A percentile compares a stretch with the other conserved stretches of the same genome.
Conservation (phyloP, 2,329 filamentous ascomycete genomes). For the Didymella lethalis region DNA sequence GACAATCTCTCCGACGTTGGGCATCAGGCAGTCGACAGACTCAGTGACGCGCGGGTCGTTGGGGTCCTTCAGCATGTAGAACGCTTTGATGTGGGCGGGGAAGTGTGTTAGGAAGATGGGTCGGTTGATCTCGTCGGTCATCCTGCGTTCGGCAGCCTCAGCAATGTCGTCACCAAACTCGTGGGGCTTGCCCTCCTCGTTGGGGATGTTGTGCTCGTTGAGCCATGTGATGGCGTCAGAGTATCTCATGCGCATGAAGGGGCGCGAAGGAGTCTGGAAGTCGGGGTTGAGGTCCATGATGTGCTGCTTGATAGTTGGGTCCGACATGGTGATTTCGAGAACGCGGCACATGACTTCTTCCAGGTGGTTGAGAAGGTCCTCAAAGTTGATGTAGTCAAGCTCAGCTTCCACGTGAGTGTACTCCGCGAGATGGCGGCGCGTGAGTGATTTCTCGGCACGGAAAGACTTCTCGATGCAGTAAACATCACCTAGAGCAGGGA, state of each 20-base stretch:
- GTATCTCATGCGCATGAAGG: conserved; percentile 96
- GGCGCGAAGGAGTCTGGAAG: conserved; percentile 81
- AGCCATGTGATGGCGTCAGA: conserved; percentile 94
- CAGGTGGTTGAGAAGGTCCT: conserved; percentile 85
- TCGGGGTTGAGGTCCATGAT: conserved; percentile 90
- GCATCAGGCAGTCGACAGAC: conserved; percentile 87
- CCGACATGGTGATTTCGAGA: conserved; percentile 76
- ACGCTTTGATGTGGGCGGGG: conserved; percentile 96
- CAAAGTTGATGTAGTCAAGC: conserved; percentile 93
- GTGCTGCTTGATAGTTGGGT: conserved; percentile 74
- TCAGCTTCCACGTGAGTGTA: conserved; percentile 98
- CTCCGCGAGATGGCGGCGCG: conserved; percentile 91
- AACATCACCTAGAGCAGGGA: conserved; percentile 90
- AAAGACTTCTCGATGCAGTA: conserved; percentile 99
- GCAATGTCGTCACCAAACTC: conserved; percentile 97
- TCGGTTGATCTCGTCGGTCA: conserved; percentile 96
- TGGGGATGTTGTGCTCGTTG: conserved; percentile 84
- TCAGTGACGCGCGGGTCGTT: conserved; percentile 86
- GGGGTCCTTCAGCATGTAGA: conserved; percentile 95
- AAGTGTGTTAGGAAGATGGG: conserved; percentile 98
- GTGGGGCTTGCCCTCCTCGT: conserved; percentile 91
- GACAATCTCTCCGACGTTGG: conserved; percentile 95
- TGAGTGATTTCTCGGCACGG: conserved; percentile 95
- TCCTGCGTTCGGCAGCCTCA: conserved; percentile 92
- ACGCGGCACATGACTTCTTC: conserved; percentile 89